phyloP scores from a whole-genome alignment of 2,329 filamentous ascomycete genomes.

The Aspergillus flavus region DNA sequence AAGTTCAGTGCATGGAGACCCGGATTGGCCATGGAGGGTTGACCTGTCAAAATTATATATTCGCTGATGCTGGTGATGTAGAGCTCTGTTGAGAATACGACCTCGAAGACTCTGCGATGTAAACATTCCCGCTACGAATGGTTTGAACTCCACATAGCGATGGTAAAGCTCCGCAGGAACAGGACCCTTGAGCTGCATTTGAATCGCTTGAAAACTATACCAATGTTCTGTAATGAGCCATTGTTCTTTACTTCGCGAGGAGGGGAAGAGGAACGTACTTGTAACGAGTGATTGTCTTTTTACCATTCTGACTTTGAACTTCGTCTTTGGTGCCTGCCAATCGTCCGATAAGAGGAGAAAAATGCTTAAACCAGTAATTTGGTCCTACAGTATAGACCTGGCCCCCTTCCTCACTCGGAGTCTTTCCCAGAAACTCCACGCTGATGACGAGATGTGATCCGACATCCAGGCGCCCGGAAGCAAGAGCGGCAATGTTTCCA shows the following conservation, averaged over 20 bases:
- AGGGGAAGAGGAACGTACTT: conserved; percentile 59
- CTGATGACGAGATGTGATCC: conserved; percentile 72
- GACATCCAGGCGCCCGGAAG: conserved; percentile 66
- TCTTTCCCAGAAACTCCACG: conserved; percentile 75
- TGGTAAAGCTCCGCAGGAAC: conserved; percentile 82
- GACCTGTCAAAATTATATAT: conserved; percentile 85
- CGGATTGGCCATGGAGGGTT: conserved; percentile 72
- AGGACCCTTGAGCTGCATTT: conserved; percentile 84
- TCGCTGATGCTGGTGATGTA: conserved; percentile 86
- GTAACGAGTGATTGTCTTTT: conserved; percentile 68
- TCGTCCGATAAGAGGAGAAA: conserved; percentile 84
- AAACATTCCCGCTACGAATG: conserved; percentile 89
- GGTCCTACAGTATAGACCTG: conserved; percentile 79
- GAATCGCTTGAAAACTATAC: conserved; percentile 83
- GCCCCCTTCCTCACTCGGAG: conserved; percentile 65
- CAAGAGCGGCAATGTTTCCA: conserved; percentile 66
- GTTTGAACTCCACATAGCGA: conserved; percentile 89
- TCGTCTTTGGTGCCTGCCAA: conserved; percentile 72
- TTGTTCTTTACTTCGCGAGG: not conserved
- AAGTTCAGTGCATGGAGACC: conserved; percentile 68
- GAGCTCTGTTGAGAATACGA: conserved; percentile 75
- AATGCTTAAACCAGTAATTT: conserved; percentile 77
- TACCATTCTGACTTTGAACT: conserved; percentile 57
- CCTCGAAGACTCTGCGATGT: conserved; percentile 75
- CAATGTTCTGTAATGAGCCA: not conserved